Conservation (phyloP, 2,329 filamentous ascomycete species). For the Neocatenulostroma microsporum region DNA sequence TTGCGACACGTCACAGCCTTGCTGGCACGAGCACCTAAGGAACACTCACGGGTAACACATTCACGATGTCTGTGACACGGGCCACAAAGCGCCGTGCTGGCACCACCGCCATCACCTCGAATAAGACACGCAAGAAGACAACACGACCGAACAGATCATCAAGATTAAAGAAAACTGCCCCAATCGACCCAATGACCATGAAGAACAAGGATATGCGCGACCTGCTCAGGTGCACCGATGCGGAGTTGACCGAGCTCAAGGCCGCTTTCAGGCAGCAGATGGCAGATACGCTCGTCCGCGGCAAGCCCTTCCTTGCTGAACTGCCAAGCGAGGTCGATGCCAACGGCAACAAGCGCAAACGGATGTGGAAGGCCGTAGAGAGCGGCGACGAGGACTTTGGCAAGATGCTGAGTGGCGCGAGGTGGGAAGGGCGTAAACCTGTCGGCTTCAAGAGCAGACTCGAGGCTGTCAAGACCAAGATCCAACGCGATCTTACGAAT, state of each 20-base stretch:
- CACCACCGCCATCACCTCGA: no score
- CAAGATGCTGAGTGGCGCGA: not conserved
- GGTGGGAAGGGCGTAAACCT: not conserved
- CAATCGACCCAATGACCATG: no score
- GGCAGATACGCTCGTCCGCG: not conserved
- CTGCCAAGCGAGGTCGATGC: slow-evolving; percentile 2
- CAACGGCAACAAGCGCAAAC: not conserved
- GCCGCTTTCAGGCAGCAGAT: slow-evolving; percentile 1
- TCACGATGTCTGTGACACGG: no score
- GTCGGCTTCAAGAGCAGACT: not conserved
- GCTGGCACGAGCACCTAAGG: no score
- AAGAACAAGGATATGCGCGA: slow-evolving; percentile 1
- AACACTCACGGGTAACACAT: no score
- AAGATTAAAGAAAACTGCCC: no score
- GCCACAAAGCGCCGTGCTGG: no score
- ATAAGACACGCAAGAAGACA: no score
- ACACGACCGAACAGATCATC: no score
- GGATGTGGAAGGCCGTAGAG: slow-evolving; percentile 1
- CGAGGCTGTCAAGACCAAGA: slow-evolving; percentile 2
- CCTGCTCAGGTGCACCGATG: not conserved
- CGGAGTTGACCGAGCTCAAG: slow-evolving; percentile 1
- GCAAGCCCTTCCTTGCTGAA: slow-evolving; percentile 2
- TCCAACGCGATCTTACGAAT: slow-evolving; percentile 1
- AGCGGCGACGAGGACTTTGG: not conserved
- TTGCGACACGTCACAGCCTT: no score